Evolutionary conservation across 2,329 filamentous ascomycete genomes (phyloP).

Genomic region (Aspergillus melleus): DNA sequence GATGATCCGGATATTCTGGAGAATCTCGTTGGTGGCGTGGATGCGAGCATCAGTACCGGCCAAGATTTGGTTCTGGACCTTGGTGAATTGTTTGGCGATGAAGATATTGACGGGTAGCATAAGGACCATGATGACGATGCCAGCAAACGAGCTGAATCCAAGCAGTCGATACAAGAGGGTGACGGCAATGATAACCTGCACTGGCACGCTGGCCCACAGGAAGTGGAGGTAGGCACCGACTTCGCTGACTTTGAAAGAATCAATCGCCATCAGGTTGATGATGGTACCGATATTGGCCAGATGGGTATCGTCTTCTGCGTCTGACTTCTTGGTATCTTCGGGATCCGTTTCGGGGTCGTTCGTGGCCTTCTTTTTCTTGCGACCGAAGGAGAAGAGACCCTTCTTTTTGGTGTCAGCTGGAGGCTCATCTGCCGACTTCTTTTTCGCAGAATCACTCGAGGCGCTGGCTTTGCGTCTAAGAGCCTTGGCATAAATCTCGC

Average conservation of each 20-base stretch:
- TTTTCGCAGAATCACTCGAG: slow-evolving; percentile 70
- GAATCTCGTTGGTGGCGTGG: slow-evolving; percentile 91
- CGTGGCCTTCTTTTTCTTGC: slow-evolving; percentile 52
- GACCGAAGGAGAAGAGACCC: slow-evolving; percentile 56
- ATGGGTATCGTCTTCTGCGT: slow-evolving; percentile 52
- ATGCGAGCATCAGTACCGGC: slow-evolving; percentile 93
- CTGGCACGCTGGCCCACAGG: slow-evolving; percentile 85
- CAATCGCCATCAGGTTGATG: slow-evolving; percentile 98
- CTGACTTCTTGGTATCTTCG: slow-evolving; percentile 23
- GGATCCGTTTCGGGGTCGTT: slow-evolving; percentile 22
- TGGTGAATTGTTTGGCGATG: slow-evolving; percentile 81
- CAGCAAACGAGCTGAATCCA: slow-evolving; percentile 89
- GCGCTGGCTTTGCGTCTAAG: slow-evolving; percentile 86
- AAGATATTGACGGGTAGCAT: slow-evolving; percentile 87
- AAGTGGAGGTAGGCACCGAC: slow-evolving; percentile 95
- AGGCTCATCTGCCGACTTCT: slow-evolving; percentile 50
- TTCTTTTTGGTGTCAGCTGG: slow-evolving; percentile 43
- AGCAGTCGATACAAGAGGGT: slow-evolving; percentile 84
- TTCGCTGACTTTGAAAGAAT: slow-evolving; percentile 97
- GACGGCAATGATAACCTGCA: slow-evolving; percentile 80
- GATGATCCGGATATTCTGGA: slow-evolving; percentile 98
- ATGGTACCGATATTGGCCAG: slow-evolving; percentile 96
- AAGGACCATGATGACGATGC: slow-evolving; percentile 84
- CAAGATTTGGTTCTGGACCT: slow-evolving; percentile 87
- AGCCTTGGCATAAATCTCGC: slow-evolving; percentile 96